Evolutionary conservation across 306 rosid species (phyloP), one percentile per base, ranked within the genome.

Genomic region (Vicia faba): DNA sequence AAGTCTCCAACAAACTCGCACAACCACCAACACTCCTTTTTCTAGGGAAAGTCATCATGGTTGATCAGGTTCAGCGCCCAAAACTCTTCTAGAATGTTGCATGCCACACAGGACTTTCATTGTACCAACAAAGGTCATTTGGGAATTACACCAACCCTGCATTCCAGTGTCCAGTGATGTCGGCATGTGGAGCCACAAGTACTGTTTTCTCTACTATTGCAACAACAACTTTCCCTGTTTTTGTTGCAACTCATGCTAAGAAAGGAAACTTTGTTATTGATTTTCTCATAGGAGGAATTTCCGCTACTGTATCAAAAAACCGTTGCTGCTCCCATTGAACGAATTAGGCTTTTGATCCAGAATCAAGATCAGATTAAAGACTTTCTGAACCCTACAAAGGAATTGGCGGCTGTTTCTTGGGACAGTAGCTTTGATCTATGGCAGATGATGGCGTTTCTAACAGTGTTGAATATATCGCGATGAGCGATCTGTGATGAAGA

Each of bases 291-390:
- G 93, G 93, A 10, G 97, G 96, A 59, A 96, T 91, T 68, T 88
- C 93, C 1, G 96, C 91, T 19, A 96, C 97, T 4, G 97, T 91
- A 0, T 91, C 96, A 39, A 91, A 91, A 91, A 65, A 91, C 97
- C 1, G 93, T 91, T 11, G 91, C 93, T 23, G 97, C 96, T 25
- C 97, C 97, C 7, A 88, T 91, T 36, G 97, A 91, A 75, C 89
- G 97, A 13, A 74, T 91, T 26, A 91, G 88, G 46, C 96, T 91
- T 36, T 68, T 91, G 84, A 91, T 88, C 43, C 97, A 91, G 51
- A 91, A 91, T 68, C 96, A 91, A 79, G 91, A 91, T 71, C 93
- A 86, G 96, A 74, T 91, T 44, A 91, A 91, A 77, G 97, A 61
- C 82, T 91, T 13, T 83, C 93, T 65, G 75, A 88, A 69, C 97